Evolutionary conservation across 23 red algal genomes (phyloP).

Genomic region (Agarophyton chilense): DNA sequence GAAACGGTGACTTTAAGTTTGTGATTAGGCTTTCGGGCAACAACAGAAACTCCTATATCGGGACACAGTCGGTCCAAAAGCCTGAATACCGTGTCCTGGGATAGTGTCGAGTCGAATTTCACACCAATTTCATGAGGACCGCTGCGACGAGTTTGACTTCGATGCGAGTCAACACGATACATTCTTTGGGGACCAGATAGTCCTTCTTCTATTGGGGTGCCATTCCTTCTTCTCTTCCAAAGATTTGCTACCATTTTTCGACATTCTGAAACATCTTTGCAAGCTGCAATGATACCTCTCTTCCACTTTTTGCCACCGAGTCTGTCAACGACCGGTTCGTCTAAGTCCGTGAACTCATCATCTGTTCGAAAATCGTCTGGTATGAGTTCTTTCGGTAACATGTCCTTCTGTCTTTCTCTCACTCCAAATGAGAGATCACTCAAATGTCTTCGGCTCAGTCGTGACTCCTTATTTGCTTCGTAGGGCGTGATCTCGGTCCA

Average conservation of each 20-base stretch:
- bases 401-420: slow-evolving; percentile 29
- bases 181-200: background rate
- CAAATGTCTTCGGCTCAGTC: slow-evolving; percentile 37
- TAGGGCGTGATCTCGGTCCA: slow-evolving; percentile 53
- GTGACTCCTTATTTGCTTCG: slow-evolving; percentile 8
- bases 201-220: slow-evolving; percentile 18
- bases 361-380: background rate
- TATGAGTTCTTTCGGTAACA: slow-evolving; percentile 43
- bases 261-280: background rate
- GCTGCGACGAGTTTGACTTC: slow-evolving; percentile 26
- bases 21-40: slow-evolving; percentile 22
- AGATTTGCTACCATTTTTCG: slow-evolving; percentile 16
- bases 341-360: background rate
- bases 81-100: slow-evolving; percentile 45
- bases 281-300: slow-evolving; percentile 23
- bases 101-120: slow-evolving; percentile 22
- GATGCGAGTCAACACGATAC: background rate
- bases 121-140: background rate
- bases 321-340: background rate
- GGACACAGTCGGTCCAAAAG: slow-evolving; percentile 41
- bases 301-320: slow-evolving; percentile 2
- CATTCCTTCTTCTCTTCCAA: background rate
- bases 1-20: slow-evolving; percentile 59
- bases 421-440: slow-evolving; percentile 54
- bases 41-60: slow-evolving; percentile 10